phyloP scores from a whole-genome alignment of 192 early-diverging fungal genomes.

The Physocladia obscura region DNA sequence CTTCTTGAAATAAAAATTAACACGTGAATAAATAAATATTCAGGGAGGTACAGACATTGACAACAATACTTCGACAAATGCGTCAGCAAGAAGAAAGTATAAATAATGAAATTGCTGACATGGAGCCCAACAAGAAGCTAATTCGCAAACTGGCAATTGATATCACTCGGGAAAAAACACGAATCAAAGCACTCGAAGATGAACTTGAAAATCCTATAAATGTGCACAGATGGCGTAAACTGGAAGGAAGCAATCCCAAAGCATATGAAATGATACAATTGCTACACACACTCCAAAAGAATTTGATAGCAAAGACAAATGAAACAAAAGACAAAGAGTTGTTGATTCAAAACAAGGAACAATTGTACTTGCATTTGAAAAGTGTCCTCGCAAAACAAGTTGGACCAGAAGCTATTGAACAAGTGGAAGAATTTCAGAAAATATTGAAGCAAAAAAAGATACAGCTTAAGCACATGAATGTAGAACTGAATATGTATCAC shows the following conservation, averaged over 20 bases:
- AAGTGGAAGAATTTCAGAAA: slow-evolving; percentile 51
- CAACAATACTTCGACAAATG: slow-evolving; percentile 32
- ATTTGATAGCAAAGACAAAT: slow-evolving; percentile 57
- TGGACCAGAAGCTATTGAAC: slow-evolving; percentile 63
- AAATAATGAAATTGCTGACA: slow-evolving; percentile 27
- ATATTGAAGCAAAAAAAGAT: slow-evolving; percentile 57
- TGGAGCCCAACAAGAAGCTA: slow-evolving; percentile 37
- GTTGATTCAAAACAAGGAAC: slow-evolving; percentile 52
- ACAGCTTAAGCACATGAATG: slow-evolving; percentile 60
- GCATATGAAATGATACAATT: slow-evolving; percentile 59
- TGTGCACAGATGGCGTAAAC: slow-evolving; percentile 64
- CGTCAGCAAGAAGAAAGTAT: slow-evolving; percentile 26
- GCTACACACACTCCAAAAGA: slow-evolving; percentile 58
- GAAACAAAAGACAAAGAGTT: slow-evolving; percentile 53
- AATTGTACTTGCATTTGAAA: slow-evolving; percentile 59
- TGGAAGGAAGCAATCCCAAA: slow-evolving; percentile 62
- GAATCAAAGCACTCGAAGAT: slow-evolving; percentile 62
- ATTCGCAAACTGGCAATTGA: slow-evolving; percentile 44
- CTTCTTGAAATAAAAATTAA: background rate
- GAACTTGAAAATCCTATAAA: slow-evolving; percentile 63
- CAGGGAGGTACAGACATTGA: slow-evolving; percentile 27
- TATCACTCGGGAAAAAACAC: slow-evolving; percentile 43
- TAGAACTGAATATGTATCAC: slow-evolving; percentile 63
- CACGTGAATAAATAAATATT: background rate
- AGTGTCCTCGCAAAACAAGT: slow-evolving; percentile 55